phyloP scores from a whole-genome alignment of 352 stramenopile species.

The Pythium aphanidermatum region DNA sequence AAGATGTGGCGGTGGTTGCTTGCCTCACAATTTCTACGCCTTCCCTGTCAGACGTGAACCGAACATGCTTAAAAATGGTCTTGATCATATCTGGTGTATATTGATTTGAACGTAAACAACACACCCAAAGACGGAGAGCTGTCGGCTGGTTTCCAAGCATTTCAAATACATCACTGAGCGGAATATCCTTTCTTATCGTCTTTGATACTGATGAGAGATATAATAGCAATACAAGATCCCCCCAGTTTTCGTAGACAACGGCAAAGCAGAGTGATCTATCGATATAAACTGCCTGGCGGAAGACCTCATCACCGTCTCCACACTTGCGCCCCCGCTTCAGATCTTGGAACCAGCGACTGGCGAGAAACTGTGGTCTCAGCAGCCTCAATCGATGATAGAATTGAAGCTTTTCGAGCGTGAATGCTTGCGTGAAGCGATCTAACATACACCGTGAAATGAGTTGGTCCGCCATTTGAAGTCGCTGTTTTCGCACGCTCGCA shows the following conservation, averaged over 20 bases:
- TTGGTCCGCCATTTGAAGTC: conserved; percentile 30
- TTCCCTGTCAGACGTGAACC: conserved; percentile 8
- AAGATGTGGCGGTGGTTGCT: too few relatives aligned
- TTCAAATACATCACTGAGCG: conserved; percentile 29
- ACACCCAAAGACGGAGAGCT: conserved; percentile 57
- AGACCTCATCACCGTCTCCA: conserved; percentile 60
- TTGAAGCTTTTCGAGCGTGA: conserved; percentile 59
- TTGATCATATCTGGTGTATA: conserved; percentile 43
- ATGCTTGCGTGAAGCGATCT: conserved; percentile 63
- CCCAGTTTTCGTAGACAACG: conserved; percentile 74
- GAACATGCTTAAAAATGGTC: conserved; percentile 34
- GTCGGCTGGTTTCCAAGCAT: conserved; percentile 30
- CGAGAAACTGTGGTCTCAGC: conserved; percentile 39
- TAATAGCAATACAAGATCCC: conserved; percentile 48
- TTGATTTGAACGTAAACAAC: conserved; percentile 62
- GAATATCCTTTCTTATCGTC: conserved; percentile 27
- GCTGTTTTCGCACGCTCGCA: conserved; percentile 2
- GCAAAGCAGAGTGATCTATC: conserved; percentile 44
- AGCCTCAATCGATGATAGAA: conserved; percentile 64
- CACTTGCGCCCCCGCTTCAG: conserved; percentile 47
- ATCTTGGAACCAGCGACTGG: conserved; percentile 60
- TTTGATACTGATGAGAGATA: conserved; percentile 38
- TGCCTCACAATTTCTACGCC: too few relatives aligned
- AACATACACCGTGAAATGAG: conserved; percentile 53
- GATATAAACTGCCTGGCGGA: conserved; percentile 45